Evolutionary conservation across 257 asterid genomes (phyloP), one percentile per base, ranked within the genome.

Genomic region (Parsonsia alboflavescens): DNA sequence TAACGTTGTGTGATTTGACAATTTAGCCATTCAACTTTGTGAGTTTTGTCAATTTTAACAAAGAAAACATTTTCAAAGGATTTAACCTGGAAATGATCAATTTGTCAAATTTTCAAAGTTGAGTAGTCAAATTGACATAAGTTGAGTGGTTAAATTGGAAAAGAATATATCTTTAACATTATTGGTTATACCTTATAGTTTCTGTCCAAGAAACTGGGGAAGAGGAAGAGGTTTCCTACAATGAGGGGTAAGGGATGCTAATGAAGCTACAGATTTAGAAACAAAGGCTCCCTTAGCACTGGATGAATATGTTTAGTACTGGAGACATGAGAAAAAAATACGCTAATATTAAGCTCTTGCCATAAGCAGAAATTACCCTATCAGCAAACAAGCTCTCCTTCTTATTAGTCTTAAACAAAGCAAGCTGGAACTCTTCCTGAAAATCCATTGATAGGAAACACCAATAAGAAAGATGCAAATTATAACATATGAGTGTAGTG

Each of bases 401-500:
- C 76, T 83, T 85, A 77, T 80, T 85, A 66, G 96, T 86, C 84
- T 90, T 90, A 78, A 90, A 92, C 39, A 92, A 81, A 0, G 93
- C 96, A 76, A 90, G 95, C 85, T 92, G 96, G 86, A 92, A 92
- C 82, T 90, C 96, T 85, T 92, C 96, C 98, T 90, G 88, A 72
- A 83, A 79, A 78, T 52, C 68, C 79, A 71, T 41, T 65, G 72
- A 54, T 61, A 41, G 7, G 2, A 65, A 74, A 49, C 83, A 73
- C 33, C 52, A 74, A 36, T 45, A 80, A 74, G 77, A 63, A 59
- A 81, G 72, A 68, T 80, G 54, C 72, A 39, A 30, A 50, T 28
- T 15, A 17, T 30, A 53, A 19, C 22, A 16, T 3, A 56, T 48
- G n/a, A n/a, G n/a, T n/a, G n/a, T n/a, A n/a, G n/a, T n/a, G n/a